Conservation (phyloP, 2,329 filamentous ascomycete species). For the Alternaria arbusti region DNA sequence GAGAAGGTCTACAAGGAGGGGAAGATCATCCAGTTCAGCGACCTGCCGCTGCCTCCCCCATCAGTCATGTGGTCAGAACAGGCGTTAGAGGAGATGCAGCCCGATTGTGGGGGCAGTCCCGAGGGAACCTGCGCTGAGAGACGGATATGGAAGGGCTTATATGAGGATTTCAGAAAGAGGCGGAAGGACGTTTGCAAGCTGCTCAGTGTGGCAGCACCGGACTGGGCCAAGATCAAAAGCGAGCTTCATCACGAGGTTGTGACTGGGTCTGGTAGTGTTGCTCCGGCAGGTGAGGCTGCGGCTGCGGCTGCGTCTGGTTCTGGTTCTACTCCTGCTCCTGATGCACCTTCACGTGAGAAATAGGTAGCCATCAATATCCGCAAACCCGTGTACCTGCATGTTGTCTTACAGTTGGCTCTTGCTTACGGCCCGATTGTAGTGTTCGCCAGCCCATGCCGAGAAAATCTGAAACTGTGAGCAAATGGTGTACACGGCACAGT, state of each 20-base stretch:
- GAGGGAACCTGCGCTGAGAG: conserved; percentile 47
- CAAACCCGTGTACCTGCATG: conserved; percentile 11
- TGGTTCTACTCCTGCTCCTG: neutral
- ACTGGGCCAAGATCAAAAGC: conserved; percentile 43
- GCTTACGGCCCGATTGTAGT: conserved; percentile 6
- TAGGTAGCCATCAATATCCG: conserved; percentile 2
- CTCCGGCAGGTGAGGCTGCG: conserved; percentile 21
- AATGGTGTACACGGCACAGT: neutral
- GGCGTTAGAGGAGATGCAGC: conserved; percentile 53
- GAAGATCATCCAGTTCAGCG: conserved; percentile 73
- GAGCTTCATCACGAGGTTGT: conserved; percentile 20
- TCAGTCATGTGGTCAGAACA: conserved; percentile 59
- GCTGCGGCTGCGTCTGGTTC: neutral
- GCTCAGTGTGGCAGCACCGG: conserved; percentile 48
- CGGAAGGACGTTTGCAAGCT: conserved; percentile 50
- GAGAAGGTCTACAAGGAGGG: conserved; percentile 63
- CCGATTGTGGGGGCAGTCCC: conserved; percentile 48
- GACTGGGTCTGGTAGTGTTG: conserved; percentile 31
- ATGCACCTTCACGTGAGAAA: neutral
- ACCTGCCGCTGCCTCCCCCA: conserved; percentile 73
- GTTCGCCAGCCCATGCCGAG: neutral
- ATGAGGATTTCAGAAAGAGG: conserved; percentile 53
- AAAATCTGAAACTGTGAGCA: conserved; percentile 13
- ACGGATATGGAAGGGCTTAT: conserved; percentile 54
- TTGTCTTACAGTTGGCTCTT: neutral